These are phyloP conservation scores for Candida dendrica DNA, from an alignment of 805 yeast genomes.

Conservation along the genomic window DNA sequence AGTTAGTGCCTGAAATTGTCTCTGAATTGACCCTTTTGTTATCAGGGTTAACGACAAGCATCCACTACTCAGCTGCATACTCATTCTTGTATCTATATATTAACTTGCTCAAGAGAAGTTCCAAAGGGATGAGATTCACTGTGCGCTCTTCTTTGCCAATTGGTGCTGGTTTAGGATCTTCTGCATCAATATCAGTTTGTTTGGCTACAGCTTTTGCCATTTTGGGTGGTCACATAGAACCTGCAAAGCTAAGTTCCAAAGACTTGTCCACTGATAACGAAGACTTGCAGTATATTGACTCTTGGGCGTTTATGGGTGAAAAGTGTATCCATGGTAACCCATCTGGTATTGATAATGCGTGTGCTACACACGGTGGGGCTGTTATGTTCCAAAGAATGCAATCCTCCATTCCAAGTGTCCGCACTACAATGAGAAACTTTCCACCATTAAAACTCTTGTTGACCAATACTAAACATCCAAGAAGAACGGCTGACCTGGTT, in stretches of 20 bases:
- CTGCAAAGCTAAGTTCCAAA: slow-evolving; percentile 24
- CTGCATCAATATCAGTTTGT: slow-evolving; percentile 86
- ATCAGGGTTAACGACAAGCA: slow-evolving; percentile 38
- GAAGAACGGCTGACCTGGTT: slow-evolving; percentile 81
- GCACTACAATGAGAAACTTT: slow-evolving; percentile 62
- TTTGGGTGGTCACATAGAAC: slow-evolving; percentile 46
- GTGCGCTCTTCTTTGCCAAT: slow-evolving; percentile 84
- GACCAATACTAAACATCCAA: slow-evolving; percentile 81
- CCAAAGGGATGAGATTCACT: slow-evolving; percentile 49
- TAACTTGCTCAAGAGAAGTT: slow-evolving; percentile 40
- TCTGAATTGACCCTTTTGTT: slow-evolving; percentile 40
- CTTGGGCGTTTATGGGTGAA: slow-evolving; percentile 91
- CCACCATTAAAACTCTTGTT: slow-evolving; percentile 70
- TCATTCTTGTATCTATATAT: slow-evolving; percentile 77
- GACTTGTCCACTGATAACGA: slow-evolving; percentile 24
- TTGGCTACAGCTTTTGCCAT: slow-evolving; percentile 66
- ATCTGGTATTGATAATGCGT: slow-evolving; percentile 94
- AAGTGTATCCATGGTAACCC: slow-evolving; percentile 95
- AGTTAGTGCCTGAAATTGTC: slow-evolving; percentile 52
- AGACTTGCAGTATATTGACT: slow-evolving; percentile 59
- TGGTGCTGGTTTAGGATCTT: slow-evolving; percentile 95
- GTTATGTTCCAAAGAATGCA: slow-evolving; percentile 70
- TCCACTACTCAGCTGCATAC: slow-evolving; percentile 72
- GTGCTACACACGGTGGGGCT: slow-evolving; percentile 94
- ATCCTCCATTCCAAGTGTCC: slow-evolving; percentile 49